Evolutionary conservation across 2,329 filamentous ascomycete genomes (phyloP).

Genomic region (Trichoderma guizhouense): DNA sequence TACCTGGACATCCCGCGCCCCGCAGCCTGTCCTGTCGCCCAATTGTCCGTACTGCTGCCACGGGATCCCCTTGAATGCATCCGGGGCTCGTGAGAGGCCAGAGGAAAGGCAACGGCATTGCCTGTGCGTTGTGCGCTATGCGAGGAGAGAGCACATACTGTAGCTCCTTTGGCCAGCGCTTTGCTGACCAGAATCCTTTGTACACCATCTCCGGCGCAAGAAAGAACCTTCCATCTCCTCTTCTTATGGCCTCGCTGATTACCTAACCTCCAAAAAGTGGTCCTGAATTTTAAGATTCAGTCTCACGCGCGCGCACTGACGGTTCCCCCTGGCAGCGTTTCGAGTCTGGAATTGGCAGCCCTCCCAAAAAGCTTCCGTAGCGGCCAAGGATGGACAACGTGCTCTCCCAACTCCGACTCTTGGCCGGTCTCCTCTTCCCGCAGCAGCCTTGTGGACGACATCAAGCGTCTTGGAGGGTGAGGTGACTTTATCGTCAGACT

Average conservation of each 20-base stretch:
- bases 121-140: background rate
- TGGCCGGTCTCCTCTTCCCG: background rate
- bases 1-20: constrained; percentile 19
- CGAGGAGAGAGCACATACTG: background rate
- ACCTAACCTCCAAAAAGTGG: constrained; percentile 2
- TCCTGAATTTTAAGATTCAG: constrained; percentile 12
- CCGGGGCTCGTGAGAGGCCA: background rate
- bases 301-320: constrained; percentile 8
- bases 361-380: background rate
- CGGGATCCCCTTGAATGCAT: constrained; percentile 6
- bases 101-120: background rate
- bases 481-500: constrained; percentile 17
- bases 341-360: background rate
- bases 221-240: background rate
- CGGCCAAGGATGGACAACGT: background rate
- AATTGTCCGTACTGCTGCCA: background rate
- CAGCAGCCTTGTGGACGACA: background rate
- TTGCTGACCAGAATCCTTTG: background rate
- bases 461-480: constrained; percentile 1
- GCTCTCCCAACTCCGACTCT: background rate
- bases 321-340: background rate
- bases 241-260: background rate
- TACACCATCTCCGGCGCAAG: background rate
- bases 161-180: background rate
- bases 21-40: constrained; percentile 2